These are phyloP conservation scores for Tulasnella sp. DNA, from an alignment of 768 basidiomycete genomes.

Conservation along the genomic window DNA sequence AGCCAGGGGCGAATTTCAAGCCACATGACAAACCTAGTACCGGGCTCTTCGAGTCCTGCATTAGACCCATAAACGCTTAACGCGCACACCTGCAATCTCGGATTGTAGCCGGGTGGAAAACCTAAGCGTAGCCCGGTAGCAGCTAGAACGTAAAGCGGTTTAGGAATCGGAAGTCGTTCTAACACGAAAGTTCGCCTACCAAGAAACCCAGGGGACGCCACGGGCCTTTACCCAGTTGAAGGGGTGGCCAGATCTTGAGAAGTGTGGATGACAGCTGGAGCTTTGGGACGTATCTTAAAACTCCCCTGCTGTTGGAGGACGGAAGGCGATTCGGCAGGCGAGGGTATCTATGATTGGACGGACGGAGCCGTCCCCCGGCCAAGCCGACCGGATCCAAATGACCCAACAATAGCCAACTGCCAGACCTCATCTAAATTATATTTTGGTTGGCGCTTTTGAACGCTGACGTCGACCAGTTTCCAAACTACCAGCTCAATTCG, in stretches of 20 bases:
- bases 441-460: no score
- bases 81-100: neutral
- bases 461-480: no score
- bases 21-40: neutral
- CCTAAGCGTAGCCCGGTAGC: slow-evolving; percentile 1
- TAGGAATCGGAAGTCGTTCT: no score
- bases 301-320: neutral
- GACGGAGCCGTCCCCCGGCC: no score
- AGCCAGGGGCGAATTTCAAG: neutral
- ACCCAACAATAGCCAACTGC: no score
- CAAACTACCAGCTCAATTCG: no score
- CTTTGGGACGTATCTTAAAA: no score
- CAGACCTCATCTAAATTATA: no score
- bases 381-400: no score
- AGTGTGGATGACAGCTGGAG: no score
- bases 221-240: neutral
- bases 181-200: neutral
- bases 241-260: neutral
- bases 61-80: neutral
- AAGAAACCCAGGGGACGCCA: slow-evolving; percentile 4
- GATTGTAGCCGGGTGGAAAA: neutral
- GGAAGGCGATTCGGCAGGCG: no score
- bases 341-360: no score
- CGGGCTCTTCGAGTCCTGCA: neutral
- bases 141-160: neutral